Evolutionary conservation across 2,329 filamentous ascomycete genomes (phyloP).

Genomic region (Calonectria pteridis): DNA sequence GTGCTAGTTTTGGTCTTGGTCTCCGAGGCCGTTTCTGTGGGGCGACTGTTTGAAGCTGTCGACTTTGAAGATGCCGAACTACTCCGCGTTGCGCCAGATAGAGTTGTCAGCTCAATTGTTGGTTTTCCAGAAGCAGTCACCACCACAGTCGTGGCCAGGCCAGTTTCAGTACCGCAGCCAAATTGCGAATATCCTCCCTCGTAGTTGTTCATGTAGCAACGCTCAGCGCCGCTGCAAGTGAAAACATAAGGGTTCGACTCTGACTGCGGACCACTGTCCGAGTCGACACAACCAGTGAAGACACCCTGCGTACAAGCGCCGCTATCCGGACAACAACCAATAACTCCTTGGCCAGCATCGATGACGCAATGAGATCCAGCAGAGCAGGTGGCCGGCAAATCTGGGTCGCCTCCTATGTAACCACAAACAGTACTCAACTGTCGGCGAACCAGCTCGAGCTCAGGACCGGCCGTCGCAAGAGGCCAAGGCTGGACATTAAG

Average conservation of each 20-base stretch:
- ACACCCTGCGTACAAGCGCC: conserved; percentile 66
- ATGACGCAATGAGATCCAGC: conserved; percentile 70
- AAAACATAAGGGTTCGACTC: conserved; percentile 68
- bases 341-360: conserved; percentile 60
- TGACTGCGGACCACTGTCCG: conserved; percentile 61
- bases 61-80: conserved; percentile 51
- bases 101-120: conserved; percentile 50
- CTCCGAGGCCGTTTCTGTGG: not conserved
- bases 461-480: conserved; percentile 52
- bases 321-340: conserved; percentile 68
- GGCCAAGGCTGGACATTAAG: conserved; percentile 57
- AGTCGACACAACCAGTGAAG: conserved; percentile 69
- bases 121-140: conserved; percentile 58
- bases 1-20: conserved; percentile 19
- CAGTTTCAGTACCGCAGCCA: conserved; percentile 65
- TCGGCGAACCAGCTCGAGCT: conserved; percentile 53
- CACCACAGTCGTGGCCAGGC: conserved; percentile 62
- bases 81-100: conserved; percentile 56
- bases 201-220: conserved; percentile 69
- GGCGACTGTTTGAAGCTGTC: not conserved
- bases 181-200: conserved; percentile 69
- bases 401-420: conserved; percentile 65
- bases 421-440: conserved; percentile 69
- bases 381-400: conserved; percentile 68
- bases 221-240: conserved; percentile 63